Evolutionary conservation across 495 filamentous ascomycete genomes (phyloP).

Genomic region (Penicillium nucicola): DNA sequence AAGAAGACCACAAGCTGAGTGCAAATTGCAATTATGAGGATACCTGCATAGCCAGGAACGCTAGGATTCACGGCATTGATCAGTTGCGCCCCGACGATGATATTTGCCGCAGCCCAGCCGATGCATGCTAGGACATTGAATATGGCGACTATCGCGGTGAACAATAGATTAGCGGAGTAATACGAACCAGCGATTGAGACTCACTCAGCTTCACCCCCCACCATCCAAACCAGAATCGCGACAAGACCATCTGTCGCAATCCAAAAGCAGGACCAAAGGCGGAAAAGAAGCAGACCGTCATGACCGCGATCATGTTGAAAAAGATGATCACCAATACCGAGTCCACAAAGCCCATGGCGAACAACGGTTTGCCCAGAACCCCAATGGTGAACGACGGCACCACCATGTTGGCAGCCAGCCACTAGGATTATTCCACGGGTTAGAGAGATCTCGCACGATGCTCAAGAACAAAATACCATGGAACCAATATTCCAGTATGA

Average conservation of each 20-base stretch:
- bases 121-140: conserved; percentile 34
- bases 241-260: conserved; percentile 55
- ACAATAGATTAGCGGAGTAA: conserved; percentile 35
- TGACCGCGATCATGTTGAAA: conserved; percentile 48
- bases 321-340: conserved; percentile 51
- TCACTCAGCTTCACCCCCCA: conserved; percentile 21
- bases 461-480: conserved; percentile 22
- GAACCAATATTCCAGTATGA: conserved; percentile 41
- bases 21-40: conserved; percentile 48
- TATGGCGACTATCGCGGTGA: conserved; percentile 49
- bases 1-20: conserved; percentile 47
- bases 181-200: not conserved
- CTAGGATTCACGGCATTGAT: conserved; percentile 22
- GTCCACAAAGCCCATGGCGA: conserved; percentile 46
- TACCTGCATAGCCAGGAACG: conserved; percentile 46
- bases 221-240: conserved; percentile 52
- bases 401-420: conserved; percentile 17
- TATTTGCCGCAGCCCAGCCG: conserved; percentile 19
- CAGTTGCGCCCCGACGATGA: conserved; percentile 18
- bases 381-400: conserved; percentile 50
- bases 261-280: conserved; percentile 50
- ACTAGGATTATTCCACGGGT: conserved; percentile 4
- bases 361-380: conserved; percentile 49
- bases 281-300: conserved; percentile 48
- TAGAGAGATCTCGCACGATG: conserved; percentile 9